phyloP scores from a whole-genome alignment of 2,329 filamentous ascomycete species.

The Microsporum audouinii region DNA sequence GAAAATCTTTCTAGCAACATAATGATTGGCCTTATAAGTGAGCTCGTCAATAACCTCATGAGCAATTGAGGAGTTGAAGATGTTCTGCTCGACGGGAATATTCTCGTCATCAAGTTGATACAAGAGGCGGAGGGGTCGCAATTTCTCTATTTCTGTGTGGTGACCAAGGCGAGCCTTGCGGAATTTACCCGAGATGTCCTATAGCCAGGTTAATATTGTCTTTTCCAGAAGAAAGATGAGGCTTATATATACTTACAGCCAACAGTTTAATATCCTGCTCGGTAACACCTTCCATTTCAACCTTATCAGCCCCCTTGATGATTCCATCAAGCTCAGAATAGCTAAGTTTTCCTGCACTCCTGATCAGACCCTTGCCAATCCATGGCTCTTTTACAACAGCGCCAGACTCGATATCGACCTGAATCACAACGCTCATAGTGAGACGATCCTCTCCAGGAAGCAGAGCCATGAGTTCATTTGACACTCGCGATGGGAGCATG shows the following conservation, averaged over 20 bases:
- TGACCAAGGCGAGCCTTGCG: slow-evolving; percentile 76
- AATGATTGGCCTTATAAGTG: slow-evolving; percentile 81
- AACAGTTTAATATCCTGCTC: slow-evolving; percentile 71
- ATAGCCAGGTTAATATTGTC: not conserved
- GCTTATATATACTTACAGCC: slow-evolving; percentile 42
- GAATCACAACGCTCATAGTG: slow-evolving; percentile 86
- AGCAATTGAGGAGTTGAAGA: slow-evolving; percentile 80
- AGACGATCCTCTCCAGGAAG: slow-evolving; percentile 79
- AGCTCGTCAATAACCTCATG: slow-evolving; percentile 94
- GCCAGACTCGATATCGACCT: slow-evolving; percentile 70
- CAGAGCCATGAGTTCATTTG: slow-evolving; percentile 78
- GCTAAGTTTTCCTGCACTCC: slow-evolving; percentile 74
- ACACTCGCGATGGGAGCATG: slow-evolving; percentile 76
- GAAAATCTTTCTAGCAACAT: slow-evolving; percentile 74
- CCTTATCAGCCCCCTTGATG: slow-evolving; percentile 50
- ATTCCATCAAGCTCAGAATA: slow-evolving; percentile 79
- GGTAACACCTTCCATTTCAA: slow-evolving; percentile 54
- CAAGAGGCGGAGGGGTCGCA: slow-evolving; percentile 75
- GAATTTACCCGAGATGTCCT: slow-evolving; percentile 78
- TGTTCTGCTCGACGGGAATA: slow-evolving; percentile 88
- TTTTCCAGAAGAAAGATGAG: not conserved
- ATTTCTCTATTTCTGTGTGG: slow-evolving; percentile 61
- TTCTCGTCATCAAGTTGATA: slow-evolving; percentile 97
- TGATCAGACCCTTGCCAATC: slow-evolving; percentile 88
- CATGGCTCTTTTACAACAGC: slow-evolving; percentile 79